Base-by-base conservation (phyloP, 148 eudicot genomes). In the Rhododendron molle region DNA sequence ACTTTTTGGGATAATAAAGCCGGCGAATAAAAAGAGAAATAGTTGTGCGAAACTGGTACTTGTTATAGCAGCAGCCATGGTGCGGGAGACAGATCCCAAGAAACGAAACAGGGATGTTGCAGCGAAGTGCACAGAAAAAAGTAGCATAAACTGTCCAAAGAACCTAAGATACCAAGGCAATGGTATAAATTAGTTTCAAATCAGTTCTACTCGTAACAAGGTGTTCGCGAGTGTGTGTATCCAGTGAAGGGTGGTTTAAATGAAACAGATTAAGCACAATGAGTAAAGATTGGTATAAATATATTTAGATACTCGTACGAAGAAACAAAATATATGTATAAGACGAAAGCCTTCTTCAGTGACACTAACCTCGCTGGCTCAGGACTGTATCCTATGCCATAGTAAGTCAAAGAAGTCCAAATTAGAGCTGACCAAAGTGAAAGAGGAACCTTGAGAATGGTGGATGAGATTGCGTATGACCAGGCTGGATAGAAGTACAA, bases 381-480 rank as follows among this genome's bases (percentile, higher is more conserved):
- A n/a, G 98, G 98, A 87, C 89, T 84, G 88, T 86, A 96, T 43
- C 98, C 98, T 83, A 96, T 94, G 58, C 90, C 87, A 82, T 93
- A 94, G 72, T 96, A 95, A 40, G 99, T 94, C 10, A 96, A 83
- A 54, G 88, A 90, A 44, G 94, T 94, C 95, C 98, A 94, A 11
- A 94, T 72, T 54, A 90, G 21, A 81, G 95, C 86, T 83, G 81
- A 90, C 67, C 93, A 34, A 9, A 96, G 60, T 30, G 98, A 92
- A 76, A 93, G 78, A 30, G 99, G 99, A 81, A 96, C 87, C 89
- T 96, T 96, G 54, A 93, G 87, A 84, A 94, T 89, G 74, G 89
- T 84, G 28, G 94, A 91, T 28, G 98, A 94, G 65, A 96, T 92
- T 60, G 99, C 95, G 86, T 92, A 94, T 13, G 99, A 94, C 98